These are phyloP conservation scores for Colletotrichum sublineola DNA, from an alignment of 2,329 filamentous ascomycete species.

Conservation along the genomic window DNA sequence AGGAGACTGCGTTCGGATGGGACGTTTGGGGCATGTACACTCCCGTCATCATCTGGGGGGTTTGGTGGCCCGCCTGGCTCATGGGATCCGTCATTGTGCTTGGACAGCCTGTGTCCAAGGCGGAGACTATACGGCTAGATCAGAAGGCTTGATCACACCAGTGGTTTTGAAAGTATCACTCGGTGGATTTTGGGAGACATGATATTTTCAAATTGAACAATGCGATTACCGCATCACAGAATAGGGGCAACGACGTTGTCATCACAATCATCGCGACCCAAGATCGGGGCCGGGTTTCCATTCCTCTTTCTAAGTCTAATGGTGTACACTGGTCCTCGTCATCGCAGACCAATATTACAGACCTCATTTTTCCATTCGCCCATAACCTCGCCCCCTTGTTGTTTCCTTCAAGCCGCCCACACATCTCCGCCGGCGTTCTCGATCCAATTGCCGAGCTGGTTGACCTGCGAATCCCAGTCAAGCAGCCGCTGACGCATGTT, in stretches of 20 bases:
- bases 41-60: conserved; percentile 89
- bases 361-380: conserved; percentile 9
- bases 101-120: conserved; percentile 47
- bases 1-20: conserved; percentile 87
- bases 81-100: conserved; percentile 70
- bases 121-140: not conserved
- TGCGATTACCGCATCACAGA: conserved; percentile 2
- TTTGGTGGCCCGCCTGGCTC: conserved; percentile 96
- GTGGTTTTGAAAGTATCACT: not conserved
- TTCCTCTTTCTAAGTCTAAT: conserved; percentile 38
- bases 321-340: conserved; percentile 38
- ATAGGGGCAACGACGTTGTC: conserved; percentile 14
- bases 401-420: conserved; percentile 79
- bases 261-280: conserved; percentile 37
- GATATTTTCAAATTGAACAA: not conserved
- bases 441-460: conserved; percentile 97
- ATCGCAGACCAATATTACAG: conserved; percentile 26
- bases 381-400: conserved; percentile 12
- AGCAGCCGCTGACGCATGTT: conserved; percentile 89
- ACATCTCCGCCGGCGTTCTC: conserved; percentile 94
- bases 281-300: conserved; percentile 15
- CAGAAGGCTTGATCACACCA: not conserved
- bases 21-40: conserved; percentile 91
- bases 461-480: conserved; percentile 97
- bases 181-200: not conserved